Evolutionary conservation across 1,284 basidiomycete species (phyloP), one percentile per base, ranked within the genome.

Genomic region (Ustilago loliicola): DNA sequence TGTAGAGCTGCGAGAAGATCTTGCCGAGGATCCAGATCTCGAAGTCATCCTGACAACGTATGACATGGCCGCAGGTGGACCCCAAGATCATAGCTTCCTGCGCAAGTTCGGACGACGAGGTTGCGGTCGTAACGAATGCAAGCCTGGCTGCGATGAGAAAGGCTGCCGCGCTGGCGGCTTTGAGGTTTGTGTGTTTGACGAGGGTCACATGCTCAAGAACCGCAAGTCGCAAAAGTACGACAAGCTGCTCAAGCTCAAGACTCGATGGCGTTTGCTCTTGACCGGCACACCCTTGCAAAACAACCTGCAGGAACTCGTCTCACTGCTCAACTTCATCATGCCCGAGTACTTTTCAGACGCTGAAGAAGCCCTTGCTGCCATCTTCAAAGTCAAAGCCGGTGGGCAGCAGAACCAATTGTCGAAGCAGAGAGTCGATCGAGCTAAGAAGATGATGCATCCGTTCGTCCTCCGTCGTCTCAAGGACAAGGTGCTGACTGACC

Each of bases 391-490:
- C 42, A 95, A 94, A 81, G 92, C 93, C 6, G 93, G 94, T 81
- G 92, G 92, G 11, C 93, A 93, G 74, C 91, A 93, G 57, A 93
- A 93, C 48, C 86, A 97, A 48, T 91, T 99, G 17, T 93, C 95
- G 7, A 92, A 94, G 84, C 93, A 95, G 85, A 92, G 96, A 53
- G 93, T 98, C 29, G 93, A 94, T 56, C 89, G 96, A 63, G 97
- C 97, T 6, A 97, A 98, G 88, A 95, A 93, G 86, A 98, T 99
- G 95, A 95, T 99, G 92, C 96, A 94, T 19, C 97, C 97, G 0
- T 99, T 99, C 86, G 96, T 99, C 30, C 90, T 99, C 23, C 93
- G 97, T 25, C 91, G 97, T 55, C 91, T 96, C 77, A 99, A 99
- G 88, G 66, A 71, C 7, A 86, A 96, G 91, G 96, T 99, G 1